Evolutionary conservation across 2,329 filamentous ascomycete species (phyloP).

Genomic region (Xylariaceae sp.): DNA sequence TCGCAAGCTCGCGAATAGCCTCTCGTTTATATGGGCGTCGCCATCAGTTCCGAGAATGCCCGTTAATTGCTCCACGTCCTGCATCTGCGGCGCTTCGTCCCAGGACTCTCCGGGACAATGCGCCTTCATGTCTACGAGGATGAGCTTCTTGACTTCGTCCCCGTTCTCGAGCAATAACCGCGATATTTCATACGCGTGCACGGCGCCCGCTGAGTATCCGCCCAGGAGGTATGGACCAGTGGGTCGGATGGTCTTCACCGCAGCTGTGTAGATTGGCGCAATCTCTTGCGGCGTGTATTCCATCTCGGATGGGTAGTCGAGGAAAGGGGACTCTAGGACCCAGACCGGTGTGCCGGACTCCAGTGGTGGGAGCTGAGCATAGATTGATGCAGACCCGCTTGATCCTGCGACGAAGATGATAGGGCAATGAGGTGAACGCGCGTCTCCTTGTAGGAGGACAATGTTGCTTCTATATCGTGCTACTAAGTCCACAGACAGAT

Average conservation of each 20-base stretch:
- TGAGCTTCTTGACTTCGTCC: conserved; percentile 29
- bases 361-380: conserved; percentile 37
- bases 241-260: conserved; percentile 30
- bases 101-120: conserved; percentile 23
- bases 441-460: conserved; percentile 37
- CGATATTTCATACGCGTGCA: conserved; percentile 37
- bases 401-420: conserved; percentile 42
- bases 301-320: conserved; percentile 31
- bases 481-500: conserved; percentile 1
- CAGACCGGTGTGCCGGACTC: conserved; percentile 34
- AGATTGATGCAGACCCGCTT: conserved; percentile 37
- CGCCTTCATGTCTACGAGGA: conserved; percentile 35
- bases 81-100: conserved; percentile 9
- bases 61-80: conserved; percentile 11
- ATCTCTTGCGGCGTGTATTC: conserved; percentile 31
- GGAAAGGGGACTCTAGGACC: conserved; percentile 41
- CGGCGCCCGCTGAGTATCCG: conserved; percentile 35
- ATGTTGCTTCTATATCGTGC: conserved; percentile 32
- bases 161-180: conserved; percentile 28
- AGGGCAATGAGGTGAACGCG: conserved; percentile 26
- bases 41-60: not conserved
- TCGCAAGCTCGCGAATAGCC: conserved; percentile 17
- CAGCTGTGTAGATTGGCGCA: conserved; percentile 30
- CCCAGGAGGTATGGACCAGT: conserved; percentile 38
- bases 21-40: not conserved